Evolutionary conservation across 345 rosid genomes (phyloP).

Genomic region (Eucalyptus rudis): DNA sequence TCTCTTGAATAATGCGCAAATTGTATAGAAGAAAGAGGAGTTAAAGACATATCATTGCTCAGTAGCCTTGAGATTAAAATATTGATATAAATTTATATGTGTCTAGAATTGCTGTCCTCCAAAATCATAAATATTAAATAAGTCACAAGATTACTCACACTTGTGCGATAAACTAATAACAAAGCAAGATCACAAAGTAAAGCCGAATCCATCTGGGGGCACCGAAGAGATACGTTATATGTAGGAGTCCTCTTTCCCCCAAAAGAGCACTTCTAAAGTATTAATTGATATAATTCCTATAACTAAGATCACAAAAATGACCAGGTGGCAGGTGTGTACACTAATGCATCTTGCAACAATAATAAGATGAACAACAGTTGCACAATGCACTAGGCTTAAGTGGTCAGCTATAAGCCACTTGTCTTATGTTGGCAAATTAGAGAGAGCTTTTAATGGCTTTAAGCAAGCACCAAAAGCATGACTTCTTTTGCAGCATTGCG

Average conservation of each 20-base stretch:
- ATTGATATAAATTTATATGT: not conserved
- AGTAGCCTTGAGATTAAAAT: not conserved
- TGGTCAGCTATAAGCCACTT: not conserved
- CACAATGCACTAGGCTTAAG: not conserved
- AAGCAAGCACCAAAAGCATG: not conserved
- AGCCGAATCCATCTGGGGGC: not conserved
- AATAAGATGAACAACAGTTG: not conserved
- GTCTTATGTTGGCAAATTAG: not conserved
- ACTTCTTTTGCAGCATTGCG: not conserved
- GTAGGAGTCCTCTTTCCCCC: not conserved
- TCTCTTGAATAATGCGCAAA: not conserved
- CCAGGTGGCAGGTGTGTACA: not conserved
- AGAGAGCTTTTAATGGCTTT: not conserved
- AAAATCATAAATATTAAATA: not conserved
- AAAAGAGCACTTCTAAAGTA: not conserved
- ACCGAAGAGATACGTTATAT: not conserved
- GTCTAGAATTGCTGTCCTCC: not conserved
- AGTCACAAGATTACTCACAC: not conserved
- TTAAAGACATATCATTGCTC: not conserved
- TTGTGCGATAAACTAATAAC: not conserved
- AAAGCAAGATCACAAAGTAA: not conserved
- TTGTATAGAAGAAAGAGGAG: not conserved
- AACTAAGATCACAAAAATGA: not conserved
- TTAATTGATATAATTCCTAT: not conserved
- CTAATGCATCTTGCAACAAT: not conserved